These are phyloP conservation scores for Tirmania nivea DNA, from an alignment of 495 filamentous ascomycete genomes.

Conservation along the genomic window DNA sequence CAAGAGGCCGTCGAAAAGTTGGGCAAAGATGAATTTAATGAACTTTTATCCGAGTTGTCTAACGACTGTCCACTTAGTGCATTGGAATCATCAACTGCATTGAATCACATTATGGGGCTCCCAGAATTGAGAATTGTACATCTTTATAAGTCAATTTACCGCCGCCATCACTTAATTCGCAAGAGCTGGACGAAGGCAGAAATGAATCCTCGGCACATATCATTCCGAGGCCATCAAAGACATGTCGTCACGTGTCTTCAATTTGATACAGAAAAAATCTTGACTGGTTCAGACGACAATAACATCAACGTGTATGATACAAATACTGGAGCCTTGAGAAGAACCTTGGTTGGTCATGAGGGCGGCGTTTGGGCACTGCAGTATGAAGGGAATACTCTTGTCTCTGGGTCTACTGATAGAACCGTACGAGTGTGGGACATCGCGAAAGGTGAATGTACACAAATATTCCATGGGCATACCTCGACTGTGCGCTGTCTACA, in stretches of 20 bases:
- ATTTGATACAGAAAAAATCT: constrained; percentile 91
- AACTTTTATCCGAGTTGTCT: constrained; percentile 17
- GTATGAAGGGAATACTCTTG: constrained; percentile 82
- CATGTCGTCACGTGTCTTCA: constrained; percentile 96
- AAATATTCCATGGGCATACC: constrained; percentile 92
- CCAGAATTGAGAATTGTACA: constrained; percentile 60
- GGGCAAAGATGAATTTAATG: constrained; percentile 19
- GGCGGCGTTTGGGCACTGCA: constrained; percentile 96
- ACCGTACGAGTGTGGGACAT: constrained; percentile 98
- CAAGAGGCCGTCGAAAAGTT: constrained; percentile 17
- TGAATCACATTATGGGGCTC: constrained; percentile 60
- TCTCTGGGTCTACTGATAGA: constrained; percentile 90
- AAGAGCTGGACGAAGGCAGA: constrained; percentile 74
- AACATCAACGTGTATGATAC: constrained; percentile 98
- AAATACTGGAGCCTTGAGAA: constrained; percentile 68
- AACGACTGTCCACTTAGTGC: background rate
- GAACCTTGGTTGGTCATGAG: constrained; percentile 74
- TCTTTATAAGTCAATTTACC: constrained; percentile 90
- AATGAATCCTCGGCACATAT: constrained; percentile 76
- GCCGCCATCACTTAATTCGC: constrained; percentile 69
- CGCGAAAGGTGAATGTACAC: constrained; percentile 66
- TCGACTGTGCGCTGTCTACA: constrained; percentile 92
- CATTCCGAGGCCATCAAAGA: constrained; percentile 82
- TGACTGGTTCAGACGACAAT: constrained; percentile 94
- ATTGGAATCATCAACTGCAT: constrained; percentile 38